Evolutionary conservation across 306 rosid genomes (phyloP).

Genomic region (Senna tora): DNA sequence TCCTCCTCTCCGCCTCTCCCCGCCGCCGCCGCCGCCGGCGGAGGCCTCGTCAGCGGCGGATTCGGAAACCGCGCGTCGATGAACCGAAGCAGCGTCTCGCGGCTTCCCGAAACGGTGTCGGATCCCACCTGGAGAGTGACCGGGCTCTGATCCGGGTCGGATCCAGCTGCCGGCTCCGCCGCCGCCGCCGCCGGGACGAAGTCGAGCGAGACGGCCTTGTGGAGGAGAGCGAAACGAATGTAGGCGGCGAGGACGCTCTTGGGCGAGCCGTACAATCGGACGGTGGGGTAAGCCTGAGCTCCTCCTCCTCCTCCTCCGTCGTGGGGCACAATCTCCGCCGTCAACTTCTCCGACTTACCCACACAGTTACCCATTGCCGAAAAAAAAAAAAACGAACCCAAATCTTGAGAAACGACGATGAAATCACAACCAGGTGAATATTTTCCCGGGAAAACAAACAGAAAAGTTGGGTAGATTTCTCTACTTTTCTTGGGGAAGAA

Average conservation of each 20-base stretch:
- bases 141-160: constrained; percentile 42
- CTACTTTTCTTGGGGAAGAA: not conserved
- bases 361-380: constrained; percentile 72
- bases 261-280: constrained; percentile 66
- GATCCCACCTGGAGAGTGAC: constrained; percentile 65
- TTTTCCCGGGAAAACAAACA: constrained; percentile 11
- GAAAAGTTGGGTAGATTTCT: not conserved
- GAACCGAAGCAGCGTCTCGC: constrained; percentile 59
- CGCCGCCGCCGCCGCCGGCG: not conserved
- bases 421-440: not conserved
- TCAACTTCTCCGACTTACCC: constrained; percentile 50
- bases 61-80: constrained; percentile 68
- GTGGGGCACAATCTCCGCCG: constrained; percentile 82
- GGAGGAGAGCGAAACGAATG: constrained; percentile 69
- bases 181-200: constrained; percentile 48
- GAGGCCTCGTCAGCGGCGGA: constrained; percentile 36
- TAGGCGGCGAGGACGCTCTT: constrained; percentile 62
- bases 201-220: constrained; percentile 56
- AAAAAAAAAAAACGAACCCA: not conserved
- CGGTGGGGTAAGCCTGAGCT: constrained; percentile 48
- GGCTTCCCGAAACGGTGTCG: constrained; percentile 66
- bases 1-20: constrained; percentile 36
- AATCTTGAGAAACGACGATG: not conserved
- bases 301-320: constrained; percentile 56
- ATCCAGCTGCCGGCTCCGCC: not conserved